Evolutionary conservation across 805 yeast species (phyloP), one percentile per base, ranked within the genome.

Genomic region (Candida patagonica): DNA sequence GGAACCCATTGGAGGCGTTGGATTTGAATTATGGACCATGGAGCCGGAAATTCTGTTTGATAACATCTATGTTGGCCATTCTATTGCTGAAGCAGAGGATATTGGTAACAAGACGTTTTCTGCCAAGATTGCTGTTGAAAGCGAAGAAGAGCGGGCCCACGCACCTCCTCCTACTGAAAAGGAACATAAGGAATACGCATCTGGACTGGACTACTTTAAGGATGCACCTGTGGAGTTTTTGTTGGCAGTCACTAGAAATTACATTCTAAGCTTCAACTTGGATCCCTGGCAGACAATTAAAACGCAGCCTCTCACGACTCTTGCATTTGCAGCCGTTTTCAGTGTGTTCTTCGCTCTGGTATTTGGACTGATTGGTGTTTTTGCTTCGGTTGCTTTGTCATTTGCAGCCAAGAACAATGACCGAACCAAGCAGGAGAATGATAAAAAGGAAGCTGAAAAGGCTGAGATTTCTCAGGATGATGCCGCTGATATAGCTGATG

Each of bases 1-100:
- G 42, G 78, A 74, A 49, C 74, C 78, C 25, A 74, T 85, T 47
- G 88, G 87, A 19, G 94, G 82, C 8, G 51, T 86, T 33, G 95
- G 94, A 6, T 83, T 88, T 54, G 96, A 87, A 60, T 65, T 87
- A 47, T 87, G 95, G 95, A 74, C 89, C 35, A 80, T 87, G 78
- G 79, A 83, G 47, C 68, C 69, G 31, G 74, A 82, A 37, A 73
- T 86, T 37, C 50, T 83, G 57, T 84, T 87, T 56, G 85, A 85
- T 58, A 84, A 87, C 62, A 74, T 87, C 45, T 88, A 87, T 57
- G 59, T 87, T 45, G 96, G 96, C 23, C 88, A 84, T 55, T 76
- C 83, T 1, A 65, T 87, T n/a, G 66, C 63, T 27, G 95, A 87
- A 54, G 96, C 96, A 9, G 95, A 88, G 64, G 42, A 55, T 7